These are phyloP conservation scores for Diaporthe vaccinii DNA, from an alignment of 2,329 filamentous ascomycete species.

Conservation along the genomic window DNA sequence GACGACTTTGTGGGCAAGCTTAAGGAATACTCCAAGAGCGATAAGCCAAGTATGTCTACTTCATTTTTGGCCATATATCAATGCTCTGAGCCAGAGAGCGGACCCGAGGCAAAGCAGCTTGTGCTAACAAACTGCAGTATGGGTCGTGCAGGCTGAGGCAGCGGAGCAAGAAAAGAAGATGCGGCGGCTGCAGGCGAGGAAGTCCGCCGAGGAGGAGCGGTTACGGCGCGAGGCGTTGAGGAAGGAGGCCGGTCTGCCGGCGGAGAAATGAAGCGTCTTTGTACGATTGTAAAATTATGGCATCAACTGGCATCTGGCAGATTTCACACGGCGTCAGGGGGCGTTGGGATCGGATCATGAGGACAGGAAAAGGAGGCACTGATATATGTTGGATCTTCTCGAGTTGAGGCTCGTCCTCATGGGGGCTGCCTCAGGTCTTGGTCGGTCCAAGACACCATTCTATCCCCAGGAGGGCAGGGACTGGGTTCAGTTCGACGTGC, in stretches of 20 bases:
- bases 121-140: slow-evolving; percentile 55
- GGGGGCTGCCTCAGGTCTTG: background rate
- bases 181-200: slow-evolving; percentile 52
- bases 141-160: slow-evolving; percentile 65
- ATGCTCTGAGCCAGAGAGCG: no score
- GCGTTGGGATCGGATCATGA: slow-evolving; percentile 30
- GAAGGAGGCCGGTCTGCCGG: slow-evolving; percentile 60
- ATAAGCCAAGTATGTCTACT: slow-evolving; percentile 83
- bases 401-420: background rate
- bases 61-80: background rate
- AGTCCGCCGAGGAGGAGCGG: slow-evolving; percentile 57
- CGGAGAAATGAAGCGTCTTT: slow-evolving; percentile 45
- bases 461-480: background rate
- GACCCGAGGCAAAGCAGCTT: background rate
- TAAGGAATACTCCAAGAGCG: slow-evolving; percentile 90
- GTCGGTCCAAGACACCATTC: background rate
- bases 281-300: slow-evolving; percentile 24
- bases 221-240: slow-evolving; percentile 63
- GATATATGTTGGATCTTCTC: background rate
- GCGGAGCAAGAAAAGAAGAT: slow-evolving; percentile 57
- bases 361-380: background rate
- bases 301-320: slow-evolving; percentile 26
- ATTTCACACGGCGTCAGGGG: slow-evolving; percentile 37
- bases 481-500: background rate
- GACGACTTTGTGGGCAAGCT: slow-evolving; percentile 87